A percentile compares a stretch with the other conserved stretches of the same genome.
phyloP scores from a whole-genome alignment of 163 green algal genomes.

The Scenedesmus sp. region DNA sequence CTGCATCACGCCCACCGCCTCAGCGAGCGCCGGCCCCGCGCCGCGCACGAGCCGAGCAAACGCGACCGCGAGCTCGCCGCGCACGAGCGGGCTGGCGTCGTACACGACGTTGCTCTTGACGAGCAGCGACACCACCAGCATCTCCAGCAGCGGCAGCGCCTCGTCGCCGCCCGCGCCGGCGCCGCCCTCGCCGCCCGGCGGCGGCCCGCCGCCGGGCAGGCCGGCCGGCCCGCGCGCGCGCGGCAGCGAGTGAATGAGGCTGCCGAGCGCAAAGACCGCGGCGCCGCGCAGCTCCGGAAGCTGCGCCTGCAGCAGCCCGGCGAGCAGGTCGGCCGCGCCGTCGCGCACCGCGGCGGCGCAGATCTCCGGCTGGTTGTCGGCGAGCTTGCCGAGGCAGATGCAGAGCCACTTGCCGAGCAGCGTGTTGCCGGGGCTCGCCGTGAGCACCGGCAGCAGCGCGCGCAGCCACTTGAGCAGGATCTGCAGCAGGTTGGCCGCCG shows the following conservation, averaged over 20 bases:
- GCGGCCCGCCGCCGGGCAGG: conserved; percentile 8
- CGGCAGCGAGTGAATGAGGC: conserved; percentile 71
- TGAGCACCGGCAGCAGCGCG: conserved; percentile 45
- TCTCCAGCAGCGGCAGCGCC: conserved; percentile 21
- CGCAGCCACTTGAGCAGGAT: conserved; percentile 66
- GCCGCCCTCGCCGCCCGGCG: background rate
- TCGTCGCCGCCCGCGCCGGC: background rate
- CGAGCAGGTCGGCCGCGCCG: conserved; percentile 69
- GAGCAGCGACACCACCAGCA: conserved; percentile 18
- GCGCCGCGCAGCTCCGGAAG: conserved; percentile 86
- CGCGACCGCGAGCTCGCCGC: conserved; percentile 71
- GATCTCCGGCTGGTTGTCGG: conserved; percentile 81
- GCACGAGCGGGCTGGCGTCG: conserved; percentile 83
- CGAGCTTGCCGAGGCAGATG: conserved; percentile 92
- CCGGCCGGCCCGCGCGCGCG: background rate
- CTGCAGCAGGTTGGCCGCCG: conserved; percentile 54
- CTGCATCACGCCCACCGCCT: conserved; percentile 41
- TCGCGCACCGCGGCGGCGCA: conserved; percentile 59
- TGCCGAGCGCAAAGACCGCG: conserved; percentile 88
- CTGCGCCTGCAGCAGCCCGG: conserved; percentile 66
- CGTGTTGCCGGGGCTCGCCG: conserved; percentile 34
- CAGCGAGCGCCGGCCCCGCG: conserved; percentile 53
- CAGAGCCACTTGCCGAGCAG: conserved; percentile 92
- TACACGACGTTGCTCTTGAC: conserved; percentile 67
- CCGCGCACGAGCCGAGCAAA: conserved; percentile 66